phyloP scores from a whole-genome alignment of 1,284 basidiomycete species.

The Tilletia caries region DNA sequence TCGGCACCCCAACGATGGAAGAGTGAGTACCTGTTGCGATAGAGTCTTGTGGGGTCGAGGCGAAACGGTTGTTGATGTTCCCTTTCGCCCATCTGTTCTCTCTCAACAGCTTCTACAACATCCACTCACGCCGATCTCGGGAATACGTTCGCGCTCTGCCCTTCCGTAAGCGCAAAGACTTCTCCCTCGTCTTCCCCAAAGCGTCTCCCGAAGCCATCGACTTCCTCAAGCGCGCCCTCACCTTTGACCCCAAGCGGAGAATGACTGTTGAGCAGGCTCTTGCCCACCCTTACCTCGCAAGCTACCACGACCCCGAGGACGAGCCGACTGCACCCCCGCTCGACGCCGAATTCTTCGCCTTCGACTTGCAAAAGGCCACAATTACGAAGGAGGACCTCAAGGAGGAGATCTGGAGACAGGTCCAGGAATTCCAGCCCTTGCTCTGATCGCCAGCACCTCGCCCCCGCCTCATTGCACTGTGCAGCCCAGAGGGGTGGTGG shows the following conservation, averaged over 20 bases:
- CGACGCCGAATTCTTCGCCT: conserved; percentile 37
- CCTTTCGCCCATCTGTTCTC: background rate
- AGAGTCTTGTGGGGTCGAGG: background rate
- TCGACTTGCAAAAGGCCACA: conserved; percentile 41
- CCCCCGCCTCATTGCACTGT: too few relatives aligned
- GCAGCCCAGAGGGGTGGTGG: too few relatives aligned
- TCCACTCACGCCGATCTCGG: conserved; percentile 76
- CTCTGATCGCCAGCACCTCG: conserved; percentile 13
- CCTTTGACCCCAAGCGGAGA: conserved; percentile 57
- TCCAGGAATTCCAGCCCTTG: conserved; percentile 36
- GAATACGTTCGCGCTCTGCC: conserved; percentile 76
- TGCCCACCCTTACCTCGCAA: conserved; percentile 44
- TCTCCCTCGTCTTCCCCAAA: conserved; percentile 25
- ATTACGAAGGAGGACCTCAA: conserved; percentile 41
- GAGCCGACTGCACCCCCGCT: conserved; percentile 42
- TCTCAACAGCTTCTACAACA: conserved; percentile 46
- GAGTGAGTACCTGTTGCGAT: conserved; percentile 71
- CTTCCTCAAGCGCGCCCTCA: conserved; percentile 84
- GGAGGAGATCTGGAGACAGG: conserved; percentile 43
- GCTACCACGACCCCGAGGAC: conserved; percentile 48
- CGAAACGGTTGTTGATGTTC: too few relatives aligned
- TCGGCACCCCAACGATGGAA: conserved; percentile 86
- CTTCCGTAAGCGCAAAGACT: conserved; percentile 67
- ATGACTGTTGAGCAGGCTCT: conserved; percentile 50
- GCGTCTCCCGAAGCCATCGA: conserved; percentile 66